Conservation (phyloP, 2,329 filamentous ascomycete species). For the Pseudovirgaria hyperparasitica region DNA sequence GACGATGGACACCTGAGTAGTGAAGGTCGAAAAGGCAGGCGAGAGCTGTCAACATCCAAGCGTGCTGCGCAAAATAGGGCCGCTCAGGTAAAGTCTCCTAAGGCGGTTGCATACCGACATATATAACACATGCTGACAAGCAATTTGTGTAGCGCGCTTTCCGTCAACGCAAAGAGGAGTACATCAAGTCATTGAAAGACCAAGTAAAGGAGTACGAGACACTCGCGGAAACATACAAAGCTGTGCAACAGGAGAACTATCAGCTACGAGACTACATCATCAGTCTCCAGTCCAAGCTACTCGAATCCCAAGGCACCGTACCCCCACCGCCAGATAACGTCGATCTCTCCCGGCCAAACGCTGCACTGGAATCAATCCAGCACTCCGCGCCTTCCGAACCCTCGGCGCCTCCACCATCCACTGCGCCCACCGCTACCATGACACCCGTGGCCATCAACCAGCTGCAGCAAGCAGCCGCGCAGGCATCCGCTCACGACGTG, state of each 20-base stretch:
- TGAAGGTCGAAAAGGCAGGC: constrained; percentile 60
- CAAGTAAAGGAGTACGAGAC: constrained; percentile 72
- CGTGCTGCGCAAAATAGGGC: constrained; percentile 92
- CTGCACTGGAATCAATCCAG: no score
- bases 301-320: constrained; percentile 72
- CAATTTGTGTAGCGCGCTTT: constrained; percentile 62
- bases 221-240: constrained; percentile 66
- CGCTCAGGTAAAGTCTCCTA: constrained; percentile 61
- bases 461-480: no score
- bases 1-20: constrained; percentile 31
- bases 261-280: constrained; percentile 86
- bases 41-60: constrained; percentile 90
- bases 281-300: constrained; percentile 71
- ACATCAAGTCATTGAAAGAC: constrained; percentile 95
- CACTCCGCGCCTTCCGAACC: no score
- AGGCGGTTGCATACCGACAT: not conserved
- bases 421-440: no score
- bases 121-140: constrained; percentile 1
- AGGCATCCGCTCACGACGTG: no score
- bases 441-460: no score
- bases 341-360: constrained; percentile 48
- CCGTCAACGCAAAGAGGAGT: constrained; percentile 91
- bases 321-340: constrained; percentile 74
- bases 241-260: constrained; percentile 80
- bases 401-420: no score